Base-by-base conservation (phyloP, 2,329 filamentous ascomycete genomes). In the Ascochyta koolunga region DNA sequence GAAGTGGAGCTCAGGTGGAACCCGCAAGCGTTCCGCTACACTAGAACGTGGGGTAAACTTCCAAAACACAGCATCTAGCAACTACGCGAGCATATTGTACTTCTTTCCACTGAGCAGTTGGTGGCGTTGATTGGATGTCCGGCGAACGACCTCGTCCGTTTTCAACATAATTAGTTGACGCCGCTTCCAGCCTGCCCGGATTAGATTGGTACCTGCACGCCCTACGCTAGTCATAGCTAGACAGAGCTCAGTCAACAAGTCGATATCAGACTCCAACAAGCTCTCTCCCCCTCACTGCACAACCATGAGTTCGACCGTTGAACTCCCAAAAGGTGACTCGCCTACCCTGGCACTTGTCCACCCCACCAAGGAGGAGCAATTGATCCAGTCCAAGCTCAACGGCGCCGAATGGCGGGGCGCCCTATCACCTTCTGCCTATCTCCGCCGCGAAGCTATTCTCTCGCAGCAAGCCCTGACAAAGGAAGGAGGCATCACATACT, bases 331-430 rank as follows among this genome's bases (percentile, higher is more conserved):
- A 42, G 76, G 78, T 37, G 73, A 80, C 55, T 83, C 82, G 2
- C 74, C 82, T 1, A 75, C 81, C 29, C 72, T 88, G 22, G 72
- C 75, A 37, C 76, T 88, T 25, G 81, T 81, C 21, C 78, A 81
- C 24, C 82, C 84, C 2, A 86, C 82, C 1, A 73, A 77, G 16
- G 75, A 79, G 38, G 85, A 88, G 68, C 79, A 79, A 44, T 67
- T 80, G 46, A 76, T 78, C 33, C 81, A 82, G 46, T 79, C 80
- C 61, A 78, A 76, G 31, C 73, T 81, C 46, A 87, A 87, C 65
- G 82, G 79, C 50, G 67, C 70, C 1, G 79, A 82, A 62, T 88
- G 86, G 86, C 78, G 80, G 48, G 85, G 85, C 4, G 78, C 80
- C 0, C 71, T 88, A 18, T 76, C 78, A 11, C 56, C 82, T 2